Evolutionary conservation across 345 rosid species (phyloP), one percentile per base, ranked within the genome.

Genomic region (Rhizophora mangle): DNA sequence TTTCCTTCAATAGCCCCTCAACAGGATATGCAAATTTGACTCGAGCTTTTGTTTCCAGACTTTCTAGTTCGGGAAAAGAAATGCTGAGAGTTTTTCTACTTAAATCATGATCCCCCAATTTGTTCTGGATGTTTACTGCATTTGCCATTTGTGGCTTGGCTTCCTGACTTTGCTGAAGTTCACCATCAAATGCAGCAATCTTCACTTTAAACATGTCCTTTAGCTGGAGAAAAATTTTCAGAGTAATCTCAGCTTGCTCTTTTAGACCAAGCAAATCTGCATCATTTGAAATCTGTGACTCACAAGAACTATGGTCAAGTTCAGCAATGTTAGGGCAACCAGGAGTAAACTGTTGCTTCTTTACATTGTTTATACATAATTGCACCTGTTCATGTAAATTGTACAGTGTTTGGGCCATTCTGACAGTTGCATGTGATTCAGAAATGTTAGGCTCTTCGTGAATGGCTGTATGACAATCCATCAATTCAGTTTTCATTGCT

Each of bases 171-270:
- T 43, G 70, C 65, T 47, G 54, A 65, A 37, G 56, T 61, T 67
- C 69, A 30, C 36, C 62, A 24, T 70, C 30, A 24, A n/a, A 32
- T 27, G 31, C 21, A 21, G 62, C 16, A 79, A 26, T 13, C 63
- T 60, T 77, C 47, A 13, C 64, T 61, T 77, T 76, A 37, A 76
- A 62, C 32, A 84, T 43, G 37, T 62, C 62, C 65, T 79, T 81
- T 54, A 86, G 81, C 74, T 72, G 77, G 68, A 60, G 36, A 77
- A 86, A 79, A 34, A 70, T 74, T 56, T 76, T 81, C 77, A 86
- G 71, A 52, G 80, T 67, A 70, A 75, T 71, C 68, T 79, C 76
- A 56, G 64, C 73, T 74, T 65, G 82, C 67, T 73, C 80, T 24
- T 77, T 85, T 69, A 72, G 82, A 66, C 71, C 61, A 46, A 10